Evolutionary conservation across 495 filamentous ascomycete genomes (phyloP), one percentile per base, ranked within the genome.

Genomic region (Annulohypoxylon maeteangense): DNA sequence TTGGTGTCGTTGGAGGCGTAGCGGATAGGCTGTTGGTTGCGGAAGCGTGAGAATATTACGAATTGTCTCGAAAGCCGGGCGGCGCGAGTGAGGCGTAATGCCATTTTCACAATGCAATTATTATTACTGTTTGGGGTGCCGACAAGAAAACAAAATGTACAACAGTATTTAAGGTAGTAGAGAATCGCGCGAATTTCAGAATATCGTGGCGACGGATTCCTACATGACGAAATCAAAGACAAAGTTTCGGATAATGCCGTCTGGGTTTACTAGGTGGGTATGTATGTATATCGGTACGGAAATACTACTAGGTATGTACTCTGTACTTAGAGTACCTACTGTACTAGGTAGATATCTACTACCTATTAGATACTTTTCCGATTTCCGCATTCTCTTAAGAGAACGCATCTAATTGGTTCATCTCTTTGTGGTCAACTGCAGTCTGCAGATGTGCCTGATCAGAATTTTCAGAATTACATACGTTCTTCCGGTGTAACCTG

Each of bases 1-100:
- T 6, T 83, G 75, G 71, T 14, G 70, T 23, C 54, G 70, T 56
- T 74, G 53, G 66, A 75, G 61, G 44, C 65, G 74, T 10, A 50
- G 70, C 72, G 60, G 76, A 76, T 42, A 34, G 42, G 32, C 47
- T 57, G 51, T 14, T n/a, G 53, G 27, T 7, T 31, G 22, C 29
- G 62, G 10, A 44, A 0, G 16, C 14, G 3, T 29, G 36, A 10
- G 25, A 54, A 1, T 34, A n/a, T 11, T 25, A 25, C 10, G 29
- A 53, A 44, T 25, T 64, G 51, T 27, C 63, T 54, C 6, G 65
- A 2, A 25, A 73, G 65, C 4, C 55, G 63, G 12, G 60, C 10
- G 23, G 76, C 53, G 23, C 42, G 55, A 7, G 62, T 38, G 29
- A 71, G 54, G 27, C 61, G 65, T 23, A 56, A 67, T 38, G 50